Base-by-base conservation (phyloP, 2,329 filamentous ascomycete genomes). In the Pyrenophora teres region DNA sequence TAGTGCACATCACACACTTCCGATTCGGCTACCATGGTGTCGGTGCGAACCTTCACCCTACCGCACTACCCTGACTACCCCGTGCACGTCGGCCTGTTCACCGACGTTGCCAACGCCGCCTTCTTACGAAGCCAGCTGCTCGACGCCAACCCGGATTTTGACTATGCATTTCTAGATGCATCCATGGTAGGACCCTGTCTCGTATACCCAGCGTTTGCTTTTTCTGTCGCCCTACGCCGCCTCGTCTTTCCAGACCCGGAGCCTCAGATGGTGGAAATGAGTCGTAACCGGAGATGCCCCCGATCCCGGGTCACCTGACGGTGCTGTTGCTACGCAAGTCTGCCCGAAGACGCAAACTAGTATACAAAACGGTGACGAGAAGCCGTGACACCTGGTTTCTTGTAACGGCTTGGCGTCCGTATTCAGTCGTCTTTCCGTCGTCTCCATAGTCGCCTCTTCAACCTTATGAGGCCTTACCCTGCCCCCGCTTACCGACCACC, bases 161-260 rank as follows among this genome's bases (percentile, higher is more conserved):
- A 97, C 74, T 97, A 97, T 79, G 92, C 92, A 30, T 89, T 99
- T 61, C 83, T 99, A 40, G 93, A 99, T 76, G 92, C 92, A 16
- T 85, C 84, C 39, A 84, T 89, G 72, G 87, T 92, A 80, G 49
- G 31, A 15, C 52, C 56, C 19, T 50, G 31, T 44, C 30, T 40
- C 50, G 12, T 36, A 47, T 45, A 39, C 46, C 30, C 40, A 50
- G 27, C 19, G n/a, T 50, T 50, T 46, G 38, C 46, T 39, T 50
- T 38, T 41, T 33, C 19, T 13, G 10, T 27, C 38, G 35, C 21
- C 27, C 10, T 18, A 12, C 19, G 15, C 31, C 18, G 27, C n/a
- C 39, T 15, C n/a, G 9, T 23, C 15, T 15, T 37, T 31, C 9
- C 27, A 30, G 10, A 12, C 30, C 9, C 27, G 12, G 10, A 12